phyloP scores from a whole-genome alignment of 1,284 basidiomycete species.

The Marasmius fiardii region DNA sequence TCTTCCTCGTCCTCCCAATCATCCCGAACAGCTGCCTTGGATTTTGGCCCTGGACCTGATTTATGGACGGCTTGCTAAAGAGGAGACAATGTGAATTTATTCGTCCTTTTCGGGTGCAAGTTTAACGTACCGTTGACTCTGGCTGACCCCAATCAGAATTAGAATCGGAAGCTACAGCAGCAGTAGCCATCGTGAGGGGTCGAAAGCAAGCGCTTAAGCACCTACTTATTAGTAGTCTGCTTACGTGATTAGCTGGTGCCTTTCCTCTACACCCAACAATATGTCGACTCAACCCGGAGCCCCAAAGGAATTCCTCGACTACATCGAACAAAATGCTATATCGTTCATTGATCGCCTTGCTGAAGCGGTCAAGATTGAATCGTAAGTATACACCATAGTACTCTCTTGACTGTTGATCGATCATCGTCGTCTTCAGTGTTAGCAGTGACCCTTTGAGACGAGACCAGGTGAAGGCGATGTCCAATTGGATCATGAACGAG shows the following conservation, averaged over 20 bases:
- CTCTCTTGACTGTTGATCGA: conserved; percentile 1
- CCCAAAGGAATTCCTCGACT: conserved; percentile 40
- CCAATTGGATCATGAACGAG: conserved; percentile 71
- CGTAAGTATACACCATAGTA: conserved; percentile 41
- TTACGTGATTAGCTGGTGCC: neutral
- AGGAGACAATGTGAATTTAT: neutral
- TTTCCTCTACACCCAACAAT: no score
- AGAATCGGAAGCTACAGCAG: neutral
- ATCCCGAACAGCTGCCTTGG: conserved; percentile 11
- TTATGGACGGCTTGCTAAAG: neutral
- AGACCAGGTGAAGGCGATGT: conserved; percentile 81
- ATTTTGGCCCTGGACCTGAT: conserved; percentile 1
- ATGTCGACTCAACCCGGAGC: no score
- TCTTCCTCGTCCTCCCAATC: conserved; percentile 35
- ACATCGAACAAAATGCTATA: conserved; percentile 68
- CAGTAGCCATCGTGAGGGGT: neutral
- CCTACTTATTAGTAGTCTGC: neutral
- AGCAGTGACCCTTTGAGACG: conserved; percentile 68
- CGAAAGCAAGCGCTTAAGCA: no score
- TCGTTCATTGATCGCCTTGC: conserved; percentile 76
- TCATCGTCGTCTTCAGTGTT: conserved; percentile 40
- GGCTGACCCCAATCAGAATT: neutral
- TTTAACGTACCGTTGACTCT: neutral
- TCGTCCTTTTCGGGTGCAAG: neutral
- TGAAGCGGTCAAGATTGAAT: conserved; percentile 87